These are phyloP conservation scores for Pyronema omphalodes DNA, from an alignment of 495 filamentous ascomycete genomes.

Conservation along the genomic window DNA sequence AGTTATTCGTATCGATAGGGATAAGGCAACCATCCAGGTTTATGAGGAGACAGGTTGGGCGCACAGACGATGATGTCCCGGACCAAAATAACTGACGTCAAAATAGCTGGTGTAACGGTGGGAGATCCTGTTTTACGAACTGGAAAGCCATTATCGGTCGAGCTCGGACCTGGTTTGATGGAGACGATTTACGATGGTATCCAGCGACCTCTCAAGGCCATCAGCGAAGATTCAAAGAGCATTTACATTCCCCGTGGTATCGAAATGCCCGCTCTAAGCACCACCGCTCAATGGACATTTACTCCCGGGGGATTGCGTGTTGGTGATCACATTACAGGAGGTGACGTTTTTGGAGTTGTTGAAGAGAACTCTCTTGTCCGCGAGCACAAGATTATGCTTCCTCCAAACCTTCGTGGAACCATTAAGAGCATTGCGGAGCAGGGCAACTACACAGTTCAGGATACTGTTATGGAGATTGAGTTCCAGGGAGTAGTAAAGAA, in stretches of 20 bases:
- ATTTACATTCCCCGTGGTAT: conserved; percentile 98
- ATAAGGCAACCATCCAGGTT: conserved; percentile 93
- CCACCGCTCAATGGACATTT: conserved; percentile 87
- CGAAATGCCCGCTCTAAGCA: conserved; percentile 67
- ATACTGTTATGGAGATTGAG: conserved; percentile 89
- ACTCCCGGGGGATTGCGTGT: conserved; percentile 69
- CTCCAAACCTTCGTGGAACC: conserved; percentile 72
- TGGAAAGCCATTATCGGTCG: conserved; percentile 89
- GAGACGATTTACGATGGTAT: conserved; percentile 99
- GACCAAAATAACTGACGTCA: conserved; percentile 10
- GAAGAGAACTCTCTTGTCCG: conserved; percentile 91
- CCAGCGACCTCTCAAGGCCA: conserved; percentile 77
- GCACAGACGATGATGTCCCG: not conserved
- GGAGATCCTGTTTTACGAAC: conserved; percentile 83
- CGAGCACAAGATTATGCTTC: conserved; percentile 90
- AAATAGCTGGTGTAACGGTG: conserved; percentile 75
- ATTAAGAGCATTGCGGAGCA: conserved; percentile 78
- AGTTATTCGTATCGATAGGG: conserved; percentile 90
- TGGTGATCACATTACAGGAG: conserved; percentile 89
- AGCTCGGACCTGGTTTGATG: conserved; percentile 90
- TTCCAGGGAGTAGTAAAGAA: conserved; percentile 90
- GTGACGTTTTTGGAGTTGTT: conserved; percentile 83
- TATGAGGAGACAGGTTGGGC: conserved; percentile 89
- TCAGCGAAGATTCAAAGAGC: conserved; percentile 53
- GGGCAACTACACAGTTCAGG: conserved; percentile 82